phyloP scores from a whole-genome alignment of 441 rosid genomes.

The Croton setiger region DNA sequence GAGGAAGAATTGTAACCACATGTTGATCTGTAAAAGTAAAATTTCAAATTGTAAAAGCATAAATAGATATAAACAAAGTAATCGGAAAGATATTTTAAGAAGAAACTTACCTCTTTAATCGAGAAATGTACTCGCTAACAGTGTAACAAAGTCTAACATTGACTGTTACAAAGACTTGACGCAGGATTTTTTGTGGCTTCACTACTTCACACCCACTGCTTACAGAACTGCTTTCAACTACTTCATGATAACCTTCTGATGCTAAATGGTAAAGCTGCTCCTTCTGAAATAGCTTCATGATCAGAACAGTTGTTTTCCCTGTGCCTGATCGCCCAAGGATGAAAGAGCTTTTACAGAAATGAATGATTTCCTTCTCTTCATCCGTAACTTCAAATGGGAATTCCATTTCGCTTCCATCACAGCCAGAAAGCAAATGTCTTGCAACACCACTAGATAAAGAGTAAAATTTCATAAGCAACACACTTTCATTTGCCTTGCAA shows the following conservation, averaged over 20 bases:
- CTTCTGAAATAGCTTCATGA: constrained; percentile 42
- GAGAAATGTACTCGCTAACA: constrained; percentile 38
- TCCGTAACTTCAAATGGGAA: constrained; percentile 49
- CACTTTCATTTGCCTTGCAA: constrained; percentile 39
- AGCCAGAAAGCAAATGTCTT: constrained; percentile 36
- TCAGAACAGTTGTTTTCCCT: constrained; percentile 53
- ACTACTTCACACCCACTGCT: not conserved
- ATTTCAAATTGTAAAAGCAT: not conserved
- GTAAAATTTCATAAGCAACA: constrained; percentile 52
- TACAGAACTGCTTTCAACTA: not conserved
- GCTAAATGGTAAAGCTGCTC: constrained; percentile 36
- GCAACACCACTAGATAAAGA: constrained; percentile 32
- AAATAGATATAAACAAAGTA: not conserved
- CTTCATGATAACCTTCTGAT: constrained; percentile 26
- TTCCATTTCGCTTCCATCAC: constrained; percentile 39
- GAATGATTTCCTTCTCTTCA: constrained; percentile 36
- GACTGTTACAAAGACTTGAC: constrained; percentile 54
- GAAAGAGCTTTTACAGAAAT: constrained; percentile 37
- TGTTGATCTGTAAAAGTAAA: constrained; percentile 27
- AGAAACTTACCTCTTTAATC: constrained; percentile 35
- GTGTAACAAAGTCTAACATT: constrained; percentile 48
- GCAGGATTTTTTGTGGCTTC: constrained; percentile 15
- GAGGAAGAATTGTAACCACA: constrained; percentile 22
- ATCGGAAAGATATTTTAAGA: not conserved
- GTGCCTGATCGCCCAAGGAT: constrained; percentile 57